These are phyloP conservation scores for Yamadazyma aaseri DNA, from an alignment of 1,139 yeast species.

Conservation along the genomic window DNA sequence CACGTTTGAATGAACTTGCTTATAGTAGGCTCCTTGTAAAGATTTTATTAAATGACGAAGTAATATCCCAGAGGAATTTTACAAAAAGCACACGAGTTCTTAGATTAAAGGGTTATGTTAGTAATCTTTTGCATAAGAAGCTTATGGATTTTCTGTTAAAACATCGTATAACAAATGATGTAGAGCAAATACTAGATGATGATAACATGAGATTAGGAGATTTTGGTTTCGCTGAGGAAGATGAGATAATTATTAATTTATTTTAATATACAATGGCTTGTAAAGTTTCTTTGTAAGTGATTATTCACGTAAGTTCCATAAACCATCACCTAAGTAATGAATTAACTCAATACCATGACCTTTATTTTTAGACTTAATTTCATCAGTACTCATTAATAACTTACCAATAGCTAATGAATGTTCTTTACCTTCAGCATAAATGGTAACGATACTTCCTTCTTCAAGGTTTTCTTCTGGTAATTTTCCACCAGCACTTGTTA, in stretches of 20 bases:
- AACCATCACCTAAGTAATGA: slow-evolving; percentile 87
- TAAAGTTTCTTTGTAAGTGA: too few species aligned
- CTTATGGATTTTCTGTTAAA: slow-evolving; percentile 19
- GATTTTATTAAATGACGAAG: slow-evolving; percentile 8
- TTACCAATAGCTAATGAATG: slow-evolving; percentile 88
- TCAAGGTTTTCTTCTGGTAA: slow-evolving; percentile 71
- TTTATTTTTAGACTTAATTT: slow-evolving; percentile 78
- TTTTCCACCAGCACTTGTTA: slow-evolving; percentile 85
- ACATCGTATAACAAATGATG: slow-evolving; percentile 18
- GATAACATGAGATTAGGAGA: slow-evolving; percentile 36
- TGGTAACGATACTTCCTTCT: slow-evolving; percentile 68
- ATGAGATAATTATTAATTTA: slow-evolving; percentile 15
- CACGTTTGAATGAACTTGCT: slow-evolving; percentile 6
- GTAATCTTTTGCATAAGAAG: slow-evolving; percentile 9
- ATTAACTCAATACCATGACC: slow-evolving; percentile 88
- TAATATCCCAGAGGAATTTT: slow-evolving; percentile 18
- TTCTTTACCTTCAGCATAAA: slow-evolving; percentile 93
- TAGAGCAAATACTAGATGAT: slow-evolving; percentile 24
- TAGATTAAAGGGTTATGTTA: slow-evolving; percentile 25
- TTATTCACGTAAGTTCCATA: slow-evolving; percentile 59
- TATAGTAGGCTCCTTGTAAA: slow-evolving; percentile 15
- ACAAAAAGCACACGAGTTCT: slow-evolving; percentile 27
- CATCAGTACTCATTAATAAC: slow-evolving; percentile 84
- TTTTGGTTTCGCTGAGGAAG: slow-evolving; percentile 12
- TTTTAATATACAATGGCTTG: slow-evolving; percentile 8